These are phyloP conservation scores for Podaxis carcinomalis DNA, from an alignment of 768 basidiomycete genomes.

Conservation along the genomic window DNA sequence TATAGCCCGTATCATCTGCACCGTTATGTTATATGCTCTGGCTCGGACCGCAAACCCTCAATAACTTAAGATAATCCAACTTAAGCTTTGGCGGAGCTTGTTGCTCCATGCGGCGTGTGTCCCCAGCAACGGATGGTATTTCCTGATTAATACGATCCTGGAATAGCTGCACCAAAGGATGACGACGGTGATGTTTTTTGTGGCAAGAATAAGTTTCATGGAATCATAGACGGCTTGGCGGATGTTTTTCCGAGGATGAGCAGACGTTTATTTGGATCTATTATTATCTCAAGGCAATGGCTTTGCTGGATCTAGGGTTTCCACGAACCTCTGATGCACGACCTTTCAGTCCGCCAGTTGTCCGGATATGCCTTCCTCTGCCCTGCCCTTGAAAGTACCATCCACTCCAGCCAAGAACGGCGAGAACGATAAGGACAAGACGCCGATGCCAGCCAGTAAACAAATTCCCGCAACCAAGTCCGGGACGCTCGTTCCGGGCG, in stretches of 20 bases:
- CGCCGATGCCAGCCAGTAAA: slow-evolving; percentile 44
- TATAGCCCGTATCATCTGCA: not conserved
- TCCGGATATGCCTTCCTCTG: slow-evolving; percentile 42
- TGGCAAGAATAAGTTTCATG: slow-evolving; percentile 5
- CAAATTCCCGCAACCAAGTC: slow-evolving; percentile 34
- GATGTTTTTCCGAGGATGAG: not conserved
- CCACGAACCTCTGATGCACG: not conserved
- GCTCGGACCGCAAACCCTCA: not conserved
- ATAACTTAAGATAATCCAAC: not conserved
- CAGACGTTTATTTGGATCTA: slow-evolving; percentile 15
- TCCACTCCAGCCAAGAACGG: slow-evolving; percentile 46
- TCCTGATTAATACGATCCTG: not conserved
- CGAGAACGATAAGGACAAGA: slow-evolving; percentile 45
- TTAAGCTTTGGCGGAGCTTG: not conserved
- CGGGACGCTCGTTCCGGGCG: slow-evolving; percentile 40
- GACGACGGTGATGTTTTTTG: not conserved
- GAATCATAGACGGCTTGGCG: not conserved
- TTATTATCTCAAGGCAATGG: slow-evolving; percentile 14
- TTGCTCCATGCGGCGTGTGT: not conserved
- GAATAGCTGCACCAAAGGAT: not conserved
- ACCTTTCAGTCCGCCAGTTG: not conserved
- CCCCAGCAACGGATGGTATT: not conserved
- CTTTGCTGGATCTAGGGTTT: not conserved
- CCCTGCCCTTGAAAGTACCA: slow-evolving; percentile 65
- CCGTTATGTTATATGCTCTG: not conserved